These are phyloP conservation scores for Mucor racemosus DNA, from an alignment of 371 early-diverging fungal species.

Conservation along the genomic window DNA sequence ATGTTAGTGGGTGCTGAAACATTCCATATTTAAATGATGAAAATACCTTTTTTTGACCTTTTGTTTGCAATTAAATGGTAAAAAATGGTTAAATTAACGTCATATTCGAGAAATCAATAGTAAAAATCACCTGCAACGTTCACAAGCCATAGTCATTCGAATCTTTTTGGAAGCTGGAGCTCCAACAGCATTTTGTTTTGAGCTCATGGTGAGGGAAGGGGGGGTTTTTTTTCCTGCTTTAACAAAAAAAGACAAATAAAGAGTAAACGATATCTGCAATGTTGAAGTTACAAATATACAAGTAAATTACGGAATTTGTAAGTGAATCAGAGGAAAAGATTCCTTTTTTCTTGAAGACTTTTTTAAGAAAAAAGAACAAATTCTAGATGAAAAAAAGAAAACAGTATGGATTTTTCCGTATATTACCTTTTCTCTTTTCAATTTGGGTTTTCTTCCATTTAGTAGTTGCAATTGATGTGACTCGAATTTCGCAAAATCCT, in stretches of 20 bases:
- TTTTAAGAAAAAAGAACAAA: too few relatives aligned
- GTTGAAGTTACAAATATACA: neutral
- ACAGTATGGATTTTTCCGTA: too few relatives aligned
- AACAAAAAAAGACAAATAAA: too few relatives aligned
- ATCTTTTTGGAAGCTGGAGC: conserved; percentile 45
- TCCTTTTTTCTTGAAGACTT: too few relatives aligned
- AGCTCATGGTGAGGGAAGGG: conserved; percentile 11
- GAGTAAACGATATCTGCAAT: neutral
- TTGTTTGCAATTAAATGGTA: neutral
- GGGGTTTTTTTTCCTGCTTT: too few relatives aligned
- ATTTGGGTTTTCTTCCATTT: too few relatives aligned
- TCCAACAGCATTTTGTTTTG: conserved; percentile 16
- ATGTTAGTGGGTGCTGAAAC: too few relatives aligned
- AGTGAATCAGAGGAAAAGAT: too few relatives aligned
- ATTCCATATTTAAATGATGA: too few relatives aligned
- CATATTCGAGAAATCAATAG: neutral
- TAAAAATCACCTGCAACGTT: conserved; percentile 49
- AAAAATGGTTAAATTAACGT: neutral
- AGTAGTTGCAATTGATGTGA: neutral
- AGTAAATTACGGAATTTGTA: too few relatives aligned
- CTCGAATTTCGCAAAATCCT: neutral
- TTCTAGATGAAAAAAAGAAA: neutral
- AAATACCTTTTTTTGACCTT: conserved; percentile 55
- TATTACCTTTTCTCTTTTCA: too few relatives aligned
- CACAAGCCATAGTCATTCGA: conserved; percentile 61